Evolutionary conservation across 78 protist species (phyloP), one percentile per base, ranked within the genome.

Genomic region (Dictyostelium purpureum): DNA sequence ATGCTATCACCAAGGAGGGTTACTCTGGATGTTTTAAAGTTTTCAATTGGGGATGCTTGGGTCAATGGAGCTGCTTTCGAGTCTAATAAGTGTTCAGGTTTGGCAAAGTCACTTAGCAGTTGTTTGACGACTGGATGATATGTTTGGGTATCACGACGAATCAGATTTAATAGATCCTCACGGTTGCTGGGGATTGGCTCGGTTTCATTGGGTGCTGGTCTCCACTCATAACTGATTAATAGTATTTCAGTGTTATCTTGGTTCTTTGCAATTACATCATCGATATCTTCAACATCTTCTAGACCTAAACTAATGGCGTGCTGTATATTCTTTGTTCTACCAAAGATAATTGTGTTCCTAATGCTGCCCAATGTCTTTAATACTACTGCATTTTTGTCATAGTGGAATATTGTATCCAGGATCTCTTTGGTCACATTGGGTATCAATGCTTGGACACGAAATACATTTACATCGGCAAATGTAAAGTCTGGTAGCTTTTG

Each of bases 401-500:
- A 38, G 1, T 66, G 5, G 14, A 56, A 77, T 6, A 77, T 77
- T 18, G 18, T 1, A 31, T 77, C 45, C 18, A 57, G 2, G 26
- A 40, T 38, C 3, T 77, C 71, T 0, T 77, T 51, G 0, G 83
- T 59, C 7, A 77, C 83, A 75, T 75, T 75, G 12, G 83, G 71
- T 18, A 77, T 40, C 28, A 77, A 24, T 24, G 51, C 47, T 52
- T 77, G 73, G 35, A 77, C 35, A 11, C 51, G 24, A 38, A 16
- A 57, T 7, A 57, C 66, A 57, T 52, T 77, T 31, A 57, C 83
- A 77, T 52, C 69, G 21, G 54, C 83, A 40, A 54, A 38, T 57
- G 24, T n/a, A 77, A 56, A 77, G 24, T 77, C 35, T 56, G 83
- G 83, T 57, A 77, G 12, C 65, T 77, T 77, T 19, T 52, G 11